Conservation (phyloP, 208 protist genomes). For the Vickermania ingenoplastis region DNA sequence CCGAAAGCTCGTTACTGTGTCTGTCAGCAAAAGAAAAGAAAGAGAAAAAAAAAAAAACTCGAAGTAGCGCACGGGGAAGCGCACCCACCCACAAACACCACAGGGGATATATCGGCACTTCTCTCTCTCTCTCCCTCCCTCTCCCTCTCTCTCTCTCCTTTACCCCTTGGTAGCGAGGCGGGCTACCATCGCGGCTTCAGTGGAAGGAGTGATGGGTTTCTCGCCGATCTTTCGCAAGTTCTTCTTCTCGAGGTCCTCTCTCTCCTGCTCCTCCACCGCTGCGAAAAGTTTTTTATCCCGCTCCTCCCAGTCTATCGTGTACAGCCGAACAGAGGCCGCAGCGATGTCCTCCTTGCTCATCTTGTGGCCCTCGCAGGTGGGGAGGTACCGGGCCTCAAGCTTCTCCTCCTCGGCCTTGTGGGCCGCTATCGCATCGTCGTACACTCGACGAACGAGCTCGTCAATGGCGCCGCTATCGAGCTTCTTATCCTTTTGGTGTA, state of each 20-base stretch:
- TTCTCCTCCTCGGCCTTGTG: constrained; percentile 33
- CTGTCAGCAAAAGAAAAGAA: no score
- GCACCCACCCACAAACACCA: no score
- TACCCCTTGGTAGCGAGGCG: no score
- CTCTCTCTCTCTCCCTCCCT: no score
- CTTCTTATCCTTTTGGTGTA: constrained; percentile 56
- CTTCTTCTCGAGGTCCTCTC: no score
- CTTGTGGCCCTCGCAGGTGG: constrained; percentile 44
- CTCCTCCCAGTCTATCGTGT: constrained; percentile 65
- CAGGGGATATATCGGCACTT: no score
- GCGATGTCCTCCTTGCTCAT: constrained; percentile 55
- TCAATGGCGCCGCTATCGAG: constrained; percentile 53
- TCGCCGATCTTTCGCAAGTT: constrained; percentile 79
- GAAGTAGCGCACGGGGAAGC: no score
- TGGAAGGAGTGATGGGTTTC: constrained; percentile 40
- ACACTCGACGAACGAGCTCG: constrained; percentile 72
- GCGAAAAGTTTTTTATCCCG: constrained; percentile 73
- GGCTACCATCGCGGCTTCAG: no score
- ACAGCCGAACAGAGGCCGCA: constrained; percentile 60
- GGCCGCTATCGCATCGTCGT: constrained; percentile 56
- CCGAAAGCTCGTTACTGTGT: no score
- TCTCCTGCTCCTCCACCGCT: no score
- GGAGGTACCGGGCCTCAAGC: constrained; percentile 45
- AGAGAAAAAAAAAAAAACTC: no score
- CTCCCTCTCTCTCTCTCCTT: no score